Percentiles rank a stretch among this genome's conserved stretches.
These are phyloP conservation scores for Colletotrichum zoysiae DNA, from an alignment of 2,329 filamentous ascomycete genomes.

Conservation along the genomic window DNA sequence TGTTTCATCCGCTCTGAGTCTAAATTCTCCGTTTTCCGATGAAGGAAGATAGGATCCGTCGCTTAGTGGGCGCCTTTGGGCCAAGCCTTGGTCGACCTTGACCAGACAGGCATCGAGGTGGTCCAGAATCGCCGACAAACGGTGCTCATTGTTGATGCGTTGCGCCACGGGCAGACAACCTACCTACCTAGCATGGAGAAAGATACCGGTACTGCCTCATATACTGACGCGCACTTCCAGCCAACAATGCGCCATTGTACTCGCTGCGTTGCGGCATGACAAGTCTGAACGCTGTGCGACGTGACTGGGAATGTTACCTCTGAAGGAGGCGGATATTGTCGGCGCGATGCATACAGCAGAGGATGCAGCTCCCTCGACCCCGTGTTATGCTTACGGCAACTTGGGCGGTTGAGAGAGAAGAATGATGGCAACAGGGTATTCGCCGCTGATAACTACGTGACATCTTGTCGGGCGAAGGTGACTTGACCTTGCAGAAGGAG, in stretches of 20 bases:
- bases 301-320: neutral
- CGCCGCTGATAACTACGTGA: too few species aligned
- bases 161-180: slow-evolving; percentile 1
- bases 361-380: neutral
- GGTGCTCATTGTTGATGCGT: slow-evolving; percentile 1
- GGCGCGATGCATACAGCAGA: neutral
- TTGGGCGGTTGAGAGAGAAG: neutral
- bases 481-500: neutral
- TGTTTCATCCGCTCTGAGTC: slow-evolving; percentile 37
- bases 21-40: slow-evolving; percentile 36
- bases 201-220: neutral
- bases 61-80: slow-evolving; percentile 9
- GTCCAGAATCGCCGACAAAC: neutral
- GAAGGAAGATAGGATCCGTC: slow-evolving; percentile 1
- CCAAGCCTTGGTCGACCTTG: slow-evolving; percentile 22
- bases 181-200: neutral
- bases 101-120: neutral
- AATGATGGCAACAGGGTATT: neutral
- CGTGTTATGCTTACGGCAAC: neutral
- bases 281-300: neutral
- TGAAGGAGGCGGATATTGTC: neutral
- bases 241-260: neutral
- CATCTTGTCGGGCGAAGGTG: too few species aligned
- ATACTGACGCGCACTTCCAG: neutral
- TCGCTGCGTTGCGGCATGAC: neutral